phyloP scores from a whole-genome alignment of 2,329 filamentous ascomycete species.

The Tetracladium maxilliforme region DNA sequence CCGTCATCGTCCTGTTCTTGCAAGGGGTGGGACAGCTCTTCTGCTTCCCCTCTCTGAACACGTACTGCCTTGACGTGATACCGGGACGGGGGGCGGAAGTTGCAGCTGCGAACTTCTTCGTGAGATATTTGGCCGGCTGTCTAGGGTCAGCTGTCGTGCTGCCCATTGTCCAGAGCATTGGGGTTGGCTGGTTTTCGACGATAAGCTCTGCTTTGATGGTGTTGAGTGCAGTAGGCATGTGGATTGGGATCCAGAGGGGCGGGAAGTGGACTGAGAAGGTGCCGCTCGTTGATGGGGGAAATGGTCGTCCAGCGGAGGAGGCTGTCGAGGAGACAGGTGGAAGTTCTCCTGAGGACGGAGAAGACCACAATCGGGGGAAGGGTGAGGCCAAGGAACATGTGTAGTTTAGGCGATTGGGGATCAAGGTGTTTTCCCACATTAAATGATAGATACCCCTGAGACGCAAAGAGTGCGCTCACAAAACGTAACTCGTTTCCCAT shows the following conservation, averaged over 20 bases:
- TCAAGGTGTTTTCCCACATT: too few species aligned
- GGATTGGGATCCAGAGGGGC: slow-evolving; percentile 11
- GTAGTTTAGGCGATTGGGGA: too few species aligned
- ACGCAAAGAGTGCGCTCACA: too few species aligned
- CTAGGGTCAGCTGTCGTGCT: slow-evolving; percentile 56
- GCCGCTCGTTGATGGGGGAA: too few species aligned
- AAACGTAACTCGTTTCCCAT: too few species aligned
- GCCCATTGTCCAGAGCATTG: slow-evolving; percentile 58
- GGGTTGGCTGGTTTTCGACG: slow-evolving; percentile 71
- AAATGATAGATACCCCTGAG: too few species aligned
- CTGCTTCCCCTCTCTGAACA: slow-evolving; percentile 63
- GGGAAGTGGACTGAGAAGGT: slow-evolving; percentile 11
- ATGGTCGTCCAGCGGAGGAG: too few species aligned
- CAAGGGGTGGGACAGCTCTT: slow-evolving; percentile 64
- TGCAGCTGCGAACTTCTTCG: slow-evolving; percentile 66
- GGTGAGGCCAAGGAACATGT: too few species aligned
- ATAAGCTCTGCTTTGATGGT: slow-evolving; percentile 46
- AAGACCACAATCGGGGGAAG: too few species aligned
- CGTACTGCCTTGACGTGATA: slow-evolving; percentile 76
- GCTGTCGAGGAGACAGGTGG: too few species aligned
- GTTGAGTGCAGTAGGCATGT: slow-evolving; percentile 9
- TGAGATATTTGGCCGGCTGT: slow-evolving; percentile 63
- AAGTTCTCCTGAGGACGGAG: too few species aligned
- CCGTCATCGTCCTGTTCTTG: slow-evolving; percentile 59
- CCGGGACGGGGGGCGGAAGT: slow-evolving; percentile 56